A percentile compares a stretch with the other conserved stretches of the same genome.
Conservation (phyloP, 768 basidiomycete species). For the Zangia roseola region DNA sequence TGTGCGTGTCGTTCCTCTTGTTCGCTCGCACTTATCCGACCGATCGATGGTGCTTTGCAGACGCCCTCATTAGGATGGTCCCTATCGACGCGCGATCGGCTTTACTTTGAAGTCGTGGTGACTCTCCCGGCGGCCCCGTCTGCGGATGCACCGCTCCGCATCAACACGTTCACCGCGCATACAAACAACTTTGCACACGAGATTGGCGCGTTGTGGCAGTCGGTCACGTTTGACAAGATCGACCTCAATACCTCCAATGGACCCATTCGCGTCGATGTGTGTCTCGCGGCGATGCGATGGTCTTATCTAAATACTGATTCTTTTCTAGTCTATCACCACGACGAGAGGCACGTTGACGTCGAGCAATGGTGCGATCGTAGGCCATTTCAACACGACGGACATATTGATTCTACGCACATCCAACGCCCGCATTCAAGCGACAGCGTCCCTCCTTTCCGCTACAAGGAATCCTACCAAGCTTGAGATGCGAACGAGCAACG, state of each 20-base stretch:
- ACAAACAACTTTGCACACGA: constrained; percentile 31
- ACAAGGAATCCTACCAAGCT: neutral
- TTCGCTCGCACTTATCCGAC: neutral
- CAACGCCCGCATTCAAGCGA: constrained; percentile 34
- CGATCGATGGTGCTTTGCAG: constrained; percentile 2
- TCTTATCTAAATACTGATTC: too few species aligned
- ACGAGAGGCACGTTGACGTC: constrained; percentile 23
- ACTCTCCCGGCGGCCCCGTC: constrained; percentile 25
- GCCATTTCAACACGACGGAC: constrained; percentile 35
- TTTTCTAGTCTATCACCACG: constrained; percentile 32
- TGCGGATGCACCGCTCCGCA: constrained; percentile 11
- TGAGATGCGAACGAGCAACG: constrained; percentile 24
- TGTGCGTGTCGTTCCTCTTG: constrained; percentile 22
- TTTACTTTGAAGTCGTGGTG: constrained; percentile 30
- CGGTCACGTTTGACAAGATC: constrained; percentile 29
- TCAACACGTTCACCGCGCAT: constrained; percentile 29
- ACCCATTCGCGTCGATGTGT: constrained; percentile 29
- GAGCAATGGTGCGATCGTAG: constrained; percentile 35
- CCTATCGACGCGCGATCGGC: constrained; percentile 2
- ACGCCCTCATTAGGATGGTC: constrained; percentile 11
- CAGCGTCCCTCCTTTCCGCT: constrained; percentile 23
- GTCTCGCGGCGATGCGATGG: too few species aligned
- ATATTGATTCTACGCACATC: constrained; percentile 32
- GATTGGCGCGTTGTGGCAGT: constrained; percentile 27
- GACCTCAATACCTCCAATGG: constrained; percentile 22